Evolutionary conservation across 2,329 filamentous ascomycete species (phyloP), one percentile per base, ranked within the genome.

Genomic region (Tetracladium maxilliforme): DNA sequence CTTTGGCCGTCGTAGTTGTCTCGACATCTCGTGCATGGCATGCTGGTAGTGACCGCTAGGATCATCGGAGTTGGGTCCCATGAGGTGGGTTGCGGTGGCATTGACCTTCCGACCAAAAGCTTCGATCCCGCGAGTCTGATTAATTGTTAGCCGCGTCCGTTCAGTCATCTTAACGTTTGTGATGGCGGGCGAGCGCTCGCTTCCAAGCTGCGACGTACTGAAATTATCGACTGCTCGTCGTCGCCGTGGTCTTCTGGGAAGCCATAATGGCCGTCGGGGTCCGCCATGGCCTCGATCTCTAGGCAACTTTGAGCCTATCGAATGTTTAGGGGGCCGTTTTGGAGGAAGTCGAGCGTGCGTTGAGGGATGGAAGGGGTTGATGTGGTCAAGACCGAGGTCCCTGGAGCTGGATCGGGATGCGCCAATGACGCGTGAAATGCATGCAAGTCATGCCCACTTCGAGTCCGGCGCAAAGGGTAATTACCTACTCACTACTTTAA

Each of bases 31-130:
- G 42, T 67, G 74, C 64, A 98, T 77, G 34, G 90, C 87, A 52
- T 64, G 72, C 45, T 90, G 76, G 52, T 94, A 95, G 51, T 84
- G 77, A 30, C 61, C 51, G 43, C 47, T 62, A 46, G 54, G 63
- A 41, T 43, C 59, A 50, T 75, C 69, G 38, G 54, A 45, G 29
- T 70, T 53, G 23, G 76, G 71, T 22, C 68, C 76, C 43, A 95
- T 92, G 38, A 98, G 64, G 50, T 92, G 84, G 43, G 73, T 81
- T 29, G 90, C 90, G 12, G 90, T 95, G 15, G 83, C 83, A 16
- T 86, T 90, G 34, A 95, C 84, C 55, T 94, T 98, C 45, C 87
- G 75, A 38, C 84, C 73, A 52, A 98, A 94, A 28, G 82, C 80
- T 56, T 94, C 86, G 40, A 95, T 60, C 36, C 90, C 81, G 41